A percentile compares a stretch with the other conserved stretches of the same genome.
Conservation (phyloP, 2,329 filamentous ascomycete species). For the Nigrospora oryzae region DNA sequence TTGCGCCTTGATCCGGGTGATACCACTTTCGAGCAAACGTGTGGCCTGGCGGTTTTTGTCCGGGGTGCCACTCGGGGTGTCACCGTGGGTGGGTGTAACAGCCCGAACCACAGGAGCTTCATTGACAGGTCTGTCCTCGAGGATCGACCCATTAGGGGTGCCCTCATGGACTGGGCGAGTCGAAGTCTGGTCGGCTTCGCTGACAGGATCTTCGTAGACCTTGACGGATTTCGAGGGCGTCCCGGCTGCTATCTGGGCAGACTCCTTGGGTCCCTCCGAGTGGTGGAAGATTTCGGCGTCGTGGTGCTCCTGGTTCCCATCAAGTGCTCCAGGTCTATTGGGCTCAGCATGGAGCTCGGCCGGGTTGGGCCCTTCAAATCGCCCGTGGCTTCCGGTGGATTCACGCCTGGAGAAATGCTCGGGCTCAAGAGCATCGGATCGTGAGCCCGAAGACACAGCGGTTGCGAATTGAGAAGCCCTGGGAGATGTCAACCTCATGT, state of each 20-base stretch:
- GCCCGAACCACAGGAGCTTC: conserved; percentile 30
- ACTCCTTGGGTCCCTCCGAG: no score
- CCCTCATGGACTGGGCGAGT: conserved; percentile 27
- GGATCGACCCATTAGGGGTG: conserved; percentile 30
- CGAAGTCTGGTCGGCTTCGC: conserved; percentile 37
- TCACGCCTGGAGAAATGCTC: no score
- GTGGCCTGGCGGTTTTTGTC: conserved; percentile 50
- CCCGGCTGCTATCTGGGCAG: neutral
- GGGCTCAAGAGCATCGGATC: no score
- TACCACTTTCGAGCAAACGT: conserved; percentile 64
- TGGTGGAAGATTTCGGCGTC: no score
- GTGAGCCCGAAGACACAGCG: no score
- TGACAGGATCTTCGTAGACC: conserved; percentile 57
- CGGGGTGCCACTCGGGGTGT: conserved; percentile 12
- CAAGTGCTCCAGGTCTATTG: no score
- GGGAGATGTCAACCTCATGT: conserved; percentile 4
- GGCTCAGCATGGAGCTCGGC: no score
- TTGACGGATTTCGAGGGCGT: conserved; percentile 33
- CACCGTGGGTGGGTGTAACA: no score
- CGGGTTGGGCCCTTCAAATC: no score
- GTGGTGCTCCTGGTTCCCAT: no score
- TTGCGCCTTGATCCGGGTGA: conserved; percentile 61
- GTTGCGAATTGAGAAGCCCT: no score
- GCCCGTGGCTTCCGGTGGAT: no score
- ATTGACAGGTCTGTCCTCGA: conserved; percentile 54